Evolutionary conservation across 176 grass and related monocot genomes (phyloP), one percentile per base, ranked within the genome.

Genomic region (Chrysopogon serrulatus): DNA sequence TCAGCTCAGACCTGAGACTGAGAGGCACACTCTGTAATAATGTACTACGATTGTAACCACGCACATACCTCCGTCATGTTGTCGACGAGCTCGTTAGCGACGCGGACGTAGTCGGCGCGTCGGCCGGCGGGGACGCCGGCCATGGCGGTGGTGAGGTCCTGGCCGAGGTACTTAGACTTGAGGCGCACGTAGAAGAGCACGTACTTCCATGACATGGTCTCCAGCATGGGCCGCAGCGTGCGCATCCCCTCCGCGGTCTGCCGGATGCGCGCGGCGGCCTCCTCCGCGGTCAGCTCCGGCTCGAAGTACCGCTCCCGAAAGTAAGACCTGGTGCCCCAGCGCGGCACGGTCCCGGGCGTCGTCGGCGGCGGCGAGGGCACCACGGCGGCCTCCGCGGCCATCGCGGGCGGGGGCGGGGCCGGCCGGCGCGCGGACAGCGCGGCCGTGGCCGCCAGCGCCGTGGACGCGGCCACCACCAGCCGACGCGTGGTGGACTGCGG

Each of bases 201-300:
- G 71, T 96, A 96, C 74, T 82, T 88, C 95, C 95, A 97, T 7
- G 95, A 90, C 95, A 97, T 97, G 68, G 92, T 91, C 76, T 94
- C 92, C n/a, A 94, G 86, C 92, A 98, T 94, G 26, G 93, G 92
- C 47, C 95, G 84, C 56, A 94, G 87, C 40, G 86, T 88, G 31
- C 82, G 79, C 90, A 98, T 90, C 18, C 90, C 90, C 82, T 98
- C 95, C 13, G 95, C 88, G 5, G 95, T 98, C 81, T 98, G 92
- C 47, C 84, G 86, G 63, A 98, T 97, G 78, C 95, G 85, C 78
- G 90, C 95, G 2, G 73, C 92, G 9, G 92, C 90, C 69, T 97
- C 90, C 41, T 94, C 90, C 32, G 95, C 6, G 13, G 84, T 79
- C 78, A 97, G 78, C 9, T 79, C 71, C 17, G 88, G 88, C 65